A percentile compares a stretch with the other conserved stretches of the same genome.
Evolutionary conservation across 202 grass and related monocot genomes (phyloP).

Genomic region (Panicum hallii): DNA sequence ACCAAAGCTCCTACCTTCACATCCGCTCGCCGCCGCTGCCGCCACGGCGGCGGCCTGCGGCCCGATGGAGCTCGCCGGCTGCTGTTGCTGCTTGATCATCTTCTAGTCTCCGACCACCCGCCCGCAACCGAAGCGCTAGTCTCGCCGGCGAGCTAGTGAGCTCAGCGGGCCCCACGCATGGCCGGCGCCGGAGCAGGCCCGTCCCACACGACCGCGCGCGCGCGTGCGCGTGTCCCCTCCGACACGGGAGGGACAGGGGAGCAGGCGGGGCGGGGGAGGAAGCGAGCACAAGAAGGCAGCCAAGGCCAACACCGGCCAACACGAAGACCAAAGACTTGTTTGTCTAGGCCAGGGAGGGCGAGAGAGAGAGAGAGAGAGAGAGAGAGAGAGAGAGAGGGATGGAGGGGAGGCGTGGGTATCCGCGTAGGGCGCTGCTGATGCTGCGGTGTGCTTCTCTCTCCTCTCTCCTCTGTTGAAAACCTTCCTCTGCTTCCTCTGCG

Average conservation of each 20-base stretch:
- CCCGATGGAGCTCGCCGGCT: constrained; percentile 7
- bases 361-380: neutral
- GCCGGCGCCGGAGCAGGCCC: constrained; percentile 31
- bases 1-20: constrained; percentile 47
- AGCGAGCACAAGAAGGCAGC: constrained; percentile 25
- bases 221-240: constrained; percentile 41
- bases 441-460: constrained; percentile 6
- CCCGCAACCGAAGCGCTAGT: neutral
- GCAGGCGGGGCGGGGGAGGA: constrained; percentile 34
- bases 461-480: neutral
- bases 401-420: neutral
- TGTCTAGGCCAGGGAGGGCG: constrained; percentile 2
- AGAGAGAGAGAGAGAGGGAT: neutral
- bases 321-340: constrained; percentile 39
- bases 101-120: too few species aligned
- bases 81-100: constrained; percentile 41
- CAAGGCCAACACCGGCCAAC: constrained; percentile 23
- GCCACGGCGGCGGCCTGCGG: neutral
- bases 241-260: constrained; percentile 57
- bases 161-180: constrained; percentile 43
- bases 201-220: constrained; percentile 1
- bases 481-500: neutral
- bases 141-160: constrained; percentile 35
- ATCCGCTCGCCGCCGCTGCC: constrained; percentile 7
- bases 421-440: neutral